phyloP scores from a whole-genome alignment of 2,329 filamentous ascomycete genomes.

The Colletotrichum kahawae region DNA sequence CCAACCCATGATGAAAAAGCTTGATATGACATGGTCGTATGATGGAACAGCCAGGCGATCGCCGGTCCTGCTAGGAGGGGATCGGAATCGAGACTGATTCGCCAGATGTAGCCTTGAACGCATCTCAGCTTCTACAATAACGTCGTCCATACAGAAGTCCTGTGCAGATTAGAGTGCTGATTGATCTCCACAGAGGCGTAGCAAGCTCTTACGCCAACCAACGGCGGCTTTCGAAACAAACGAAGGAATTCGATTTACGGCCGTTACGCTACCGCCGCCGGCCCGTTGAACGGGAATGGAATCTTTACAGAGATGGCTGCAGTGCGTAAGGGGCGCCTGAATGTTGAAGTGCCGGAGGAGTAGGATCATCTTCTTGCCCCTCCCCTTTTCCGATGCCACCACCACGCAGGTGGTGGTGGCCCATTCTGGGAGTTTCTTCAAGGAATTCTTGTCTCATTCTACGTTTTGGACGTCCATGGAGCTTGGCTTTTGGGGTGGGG shows the following conservation, averaged over 20 bases:
- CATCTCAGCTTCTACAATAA: background rate
- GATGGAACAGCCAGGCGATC: background rate
- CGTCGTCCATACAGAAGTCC: background rate
- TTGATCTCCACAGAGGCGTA: constrained; percentile 14
- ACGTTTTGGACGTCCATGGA: background rate
- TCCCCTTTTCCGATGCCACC: background rate
- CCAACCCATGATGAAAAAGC: background rate
- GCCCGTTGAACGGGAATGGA: background rate
- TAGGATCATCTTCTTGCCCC: background rate
- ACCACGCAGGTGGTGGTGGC: background rate
- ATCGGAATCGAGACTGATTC: background rate
- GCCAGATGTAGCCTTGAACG: background rate
- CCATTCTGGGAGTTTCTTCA: background rate
- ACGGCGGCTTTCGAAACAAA: constrained; percentile 4
- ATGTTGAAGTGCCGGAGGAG: background rate
- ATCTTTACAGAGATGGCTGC: background rate
- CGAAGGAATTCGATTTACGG: constrained; percentile 7
- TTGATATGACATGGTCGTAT: background rate
- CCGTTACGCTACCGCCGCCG: constrained; percentile 5
- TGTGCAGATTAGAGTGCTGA: constrained; percentile 12
- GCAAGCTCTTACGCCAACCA: background rate
- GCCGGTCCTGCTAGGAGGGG: background rate
- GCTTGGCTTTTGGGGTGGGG: background rate
- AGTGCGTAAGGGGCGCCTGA: background rate
- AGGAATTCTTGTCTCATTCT: background rate